Conservation (phyloP, 192 early-diverging fungal species). For the Phycomyces blakesleeanus region DNA sequence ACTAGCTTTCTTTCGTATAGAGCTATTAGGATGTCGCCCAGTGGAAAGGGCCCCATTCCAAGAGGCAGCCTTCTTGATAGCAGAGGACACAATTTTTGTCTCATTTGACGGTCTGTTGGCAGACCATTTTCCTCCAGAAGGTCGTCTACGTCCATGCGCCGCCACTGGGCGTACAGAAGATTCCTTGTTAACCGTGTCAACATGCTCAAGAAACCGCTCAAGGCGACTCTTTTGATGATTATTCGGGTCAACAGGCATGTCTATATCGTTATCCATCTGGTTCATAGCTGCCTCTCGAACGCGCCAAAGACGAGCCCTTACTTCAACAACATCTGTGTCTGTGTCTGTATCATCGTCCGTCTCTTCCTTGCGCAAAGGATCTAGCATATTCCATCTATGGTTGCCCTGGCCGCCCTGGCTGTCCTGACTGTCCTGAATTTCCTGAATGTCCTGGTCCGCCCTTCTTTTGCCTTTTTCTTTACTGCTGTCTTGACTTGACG, state of each 20-base stretch:
- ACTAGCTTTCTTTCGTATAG: not conserved
- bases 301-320: conserved; percentile 34
- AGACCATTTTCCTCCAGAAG: not conserved
- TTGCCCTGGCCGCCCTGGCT: no score
- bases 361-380: no score
- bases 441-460: not conserved
- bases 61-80: not conserved
- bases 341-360: conserved; percentile 41
- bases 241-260: not conserved
- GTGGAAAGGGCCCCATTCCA: not conserved
- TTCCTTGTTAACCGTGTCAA: conserved; percentile 1
- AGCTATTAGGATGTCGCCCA: not conserved
- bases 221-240: not conserved
- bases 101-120: not conserved
- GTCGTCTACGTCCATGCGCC: not conserved
- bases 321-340: conserved; percentile 40
- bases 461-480: not conserved
- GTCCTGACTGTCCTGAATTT: not conserved
- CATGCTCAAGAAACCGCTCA: not conserved
- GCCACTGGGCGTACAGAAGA: conserved; percentile 2
- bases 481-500: not conserved
- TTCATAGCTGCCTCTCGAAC: conserved; percentile 19
- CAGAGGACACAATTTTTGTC: not conserved
- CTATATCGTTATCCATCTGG: not conserved
- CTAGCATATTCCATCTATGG: not conserved